Conservation (phyloP, 2,329 filamentous ascomycete species). For the Seiridium cupressi region DNA sequence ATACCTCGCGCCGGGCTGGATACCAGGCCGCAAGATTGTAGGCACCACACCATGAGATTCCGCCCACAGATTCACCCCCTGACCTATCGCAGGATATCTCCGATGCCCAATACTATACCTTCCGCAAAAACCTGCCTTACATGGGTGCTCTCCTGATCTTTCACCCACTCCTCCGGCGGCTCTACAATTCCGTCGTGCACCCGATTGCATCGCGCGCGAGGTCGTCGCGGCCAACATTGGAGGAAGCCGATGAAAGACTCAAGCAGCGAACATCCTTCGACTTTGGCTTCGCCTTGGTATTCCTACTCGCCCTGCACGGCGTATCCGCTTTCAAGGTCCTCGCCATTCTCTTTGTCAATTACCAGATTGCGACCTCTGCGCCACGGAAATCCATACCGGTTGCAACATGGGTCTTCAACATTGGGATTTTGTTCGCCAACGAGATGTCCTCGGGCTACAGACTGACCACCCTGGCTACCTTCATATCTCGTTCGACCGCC, state of each 20-base stretch:
- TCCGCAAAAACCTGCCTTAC: slow-evolving; percentile 83
- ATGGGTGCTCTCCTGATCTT: slow-evolving; percentile 70
- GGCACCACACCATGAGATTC: slow-evolving; percentile 23
- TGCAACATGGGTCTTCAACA: slow-evolving; percentile 87
- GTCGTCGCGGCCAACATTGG: slow-evolving; percentile 28
- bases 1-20: slow-evolving; percentile 80
- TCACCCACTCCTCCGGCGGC: slow-evolving; percentile 74
- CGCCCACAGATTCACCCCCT: slow-evolving; percentile 6
- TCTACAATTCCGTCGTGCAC: slow-evolving; percentile 61
- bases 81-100: slow-evolving; percentile 68
- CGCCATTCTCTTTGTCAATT: slow-evolving; percentile 78
- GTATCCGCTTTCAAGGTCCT: slow-evolving; percentile 83
- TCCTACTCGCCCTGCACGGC: slow-evolving; percentile 78
- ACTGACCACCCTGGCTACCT: slow-evolving; percentile 60
- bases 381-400: slow-evolving; percentile 70
- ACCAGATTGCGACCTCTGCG: slow-evolving; percentile 69
- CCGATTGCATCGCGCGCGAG: slow-evolving; percentile 29
- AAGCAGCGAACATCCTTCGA: slow-evolving; percentile 79
- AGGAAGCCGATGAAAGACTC: slow-evolving; percentile 55
- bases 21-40: slow-evolving; percentile 86
- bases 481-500: slow-evolving; percentile 38
- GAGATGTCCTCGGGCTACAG: slow-evolving; percentile 79
- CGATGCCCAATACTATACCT: slow-evolving; percentile 82
- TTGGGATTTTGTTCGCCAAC: slow-evolving; percentile 83
- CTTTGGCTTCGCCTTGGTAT: slow-evolving; percentile 74